A percentile compares a stretch with the other conserved stretches of the same genome.
Conservation (phyloP, 176 grass and related monocot genomes). For the Zoysia pacifica region DNA sequence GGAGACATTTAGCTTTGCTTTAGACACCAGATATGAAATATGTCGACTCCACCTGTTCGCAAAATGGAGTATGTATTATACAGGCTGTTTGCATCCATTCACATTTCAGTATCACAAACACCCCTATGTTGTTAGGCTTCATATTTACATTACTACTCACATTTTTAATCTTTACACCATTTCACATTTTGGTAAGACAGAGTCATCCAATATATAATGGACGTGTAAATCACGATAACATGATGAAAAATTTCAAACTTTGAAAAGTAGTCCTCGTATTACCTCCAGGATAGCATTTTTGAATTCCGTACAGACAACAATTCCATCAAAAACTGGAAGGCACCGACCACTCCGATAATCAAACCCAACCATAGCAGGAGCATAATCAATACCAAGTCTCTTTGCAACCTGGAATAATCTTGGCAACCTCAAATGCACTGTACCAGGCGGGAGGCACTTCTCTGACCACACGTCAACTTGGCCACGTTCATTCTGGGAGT, state of each 20-base stretch:
- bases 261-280: constrained; percentile 17
- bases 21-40: background rate
- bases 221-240: background rate
- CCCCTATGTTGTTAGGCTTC: background rate
- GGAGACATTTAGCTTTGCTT: background rate
- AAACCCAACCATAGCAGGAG: constrained; percentile 94
- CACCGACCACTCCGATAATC: constrained; percentile 73
- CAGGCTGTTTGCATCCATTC: constrained; percentile 15
- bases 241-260: background rate
- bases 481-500: constrained; percentile 80
- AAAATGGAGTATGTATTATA: background rate
- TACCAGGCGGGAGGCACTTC: constrained; percentile 91
- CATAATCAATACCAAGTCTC: constrained; percentile 90
- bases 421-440: constrained; percentile 82
- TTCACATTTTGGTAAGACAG: background rate
- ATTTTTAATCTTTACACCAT: constrained; percentile 1
- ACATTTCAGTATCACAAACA: background rate
- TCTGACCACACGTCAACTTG: constrained; percentile 99
- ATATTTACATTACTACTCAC: background rate
- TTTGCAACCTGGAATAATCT: constrained; percentile 84
- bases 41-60: background rate
- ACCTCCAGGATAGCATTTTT: constrained; percentile 86
- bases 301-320: constrained; percentile 84
- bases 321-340: constrained; percentile 72
- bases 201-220: background rate